Base-by-base conservation (phyloP, 768 basidiomycete species). In the Boletus pseudo-olivaceus region DNA sequence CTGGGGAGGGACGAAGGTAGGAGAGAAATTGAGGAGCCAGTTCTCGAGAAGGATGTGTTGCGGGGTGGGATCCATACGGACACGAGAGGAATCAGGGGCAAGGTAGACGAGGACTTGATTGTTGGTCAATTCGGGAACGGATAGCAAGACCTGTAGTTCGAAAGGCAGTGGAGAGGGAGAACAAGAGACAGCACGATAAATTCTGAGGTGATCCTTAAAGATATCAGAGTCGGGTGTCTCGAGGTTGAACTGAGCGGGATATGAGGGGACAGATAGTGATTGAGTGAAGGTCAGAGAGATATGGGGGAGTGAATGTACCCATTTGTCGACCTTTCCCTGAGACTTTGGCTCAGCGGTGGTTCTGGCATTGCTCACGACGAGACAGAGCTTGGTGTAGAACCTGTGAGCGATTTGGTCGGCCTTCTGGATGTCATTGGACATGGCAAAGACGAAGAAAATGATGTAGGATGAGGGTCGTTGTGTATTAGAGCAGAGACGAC, bases 391-490 rank as follows among this genome's bases (percentile, higher is more conserved):
- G 47, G 85, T 82, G 74, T 89, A 91, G 72, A 90, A 83, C 69
- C 85, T 84, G 71, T 85, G 84, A 46, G 87, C 87, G 63, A 93
- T 92, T 78, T 90, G 88, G 78, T 93, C 89, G 61, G 89, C 87
- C 77, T 84, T 90, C 67, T 73, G 73, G 55, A 73, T 73, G 71
- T 79, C 78, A 75, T 75, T 77, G 62, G 77, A 78, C 77, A 78
- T 78, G 69, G 77, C 72, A 71, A 67, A 51, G 62, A 43, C 41
- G 47, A 33, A 42, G 45, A 38, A 10, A 43, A 6, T 37, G 49
- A 15, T 2, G 46, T 42, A 47, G 43, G 33, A 15, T 60, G 56
- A 23, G 51, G 44, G 51, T 48, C n/a, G 57, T 37, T 12, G 43
- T 52, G 12, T 44, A 67, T 70, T 63, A 70, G 55, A 67, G 34